Evolutionary conservation across 305 asterid species (phyloP), one percentile per base, ranked within the genome.

Genomic region (Ilex paraguariensis): DNA sequence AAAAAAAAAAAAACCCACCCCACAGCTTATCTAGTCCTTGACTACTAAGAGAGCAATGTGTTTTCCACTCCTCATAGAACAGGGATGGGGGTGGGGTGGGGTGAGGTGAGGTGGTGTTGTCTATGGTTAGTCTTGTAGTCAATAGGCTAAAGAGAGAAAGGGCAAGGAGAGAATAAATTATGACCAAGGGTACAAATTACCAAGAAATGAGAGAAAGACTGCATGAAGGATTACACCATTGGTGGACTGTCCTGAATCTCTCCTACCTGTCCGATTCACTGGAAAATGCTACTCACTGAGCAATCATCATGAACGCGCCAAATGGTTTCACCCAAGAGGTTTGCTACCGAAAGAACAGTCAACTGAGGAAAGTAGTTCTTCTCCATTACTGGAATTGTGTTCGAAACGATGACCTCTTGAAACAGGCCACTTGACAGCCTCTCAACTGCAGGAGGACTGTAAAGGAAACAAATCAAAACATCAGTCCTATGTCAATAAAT

Each of bases 221-320:
- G 9, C 42, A 36, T 36, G 42, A 36, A 36, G 9, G 42, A 36
- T 36, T 8, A 5, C 42, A 36, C 42, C 42, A 36, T 36, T 5
- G 7, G 6, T 8, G 7, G 42, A 36, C 9, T 36, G 42, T 36
- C 42, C 7, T 36, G 42, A 36, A 46, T 46, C 52, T 13, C 13
- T 46, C 13, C 15, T n/a, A 16, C 52, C 39, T 60, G 3, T 63
- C 54, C 39, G 14, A 40, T 36, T 86, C 78, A 90, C 78, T 63
- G 95, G 76, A 90, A 90, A 67, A 90, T 90, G 90, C 97, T 87
- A 70, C 97, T 90, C 71, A 90, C 95, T 1, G 97, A 87, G 72
- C 79, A 79, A 75, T 90, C 97, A 59, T 85, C 97, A 17, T 90
- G 95, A 50, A 90, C 87, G 42, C 97, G 86, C 97, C 95, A 90